Conservation (phyloP, 1,284 basidiomycete species). For the Rhodotorula sp. region DNA sequence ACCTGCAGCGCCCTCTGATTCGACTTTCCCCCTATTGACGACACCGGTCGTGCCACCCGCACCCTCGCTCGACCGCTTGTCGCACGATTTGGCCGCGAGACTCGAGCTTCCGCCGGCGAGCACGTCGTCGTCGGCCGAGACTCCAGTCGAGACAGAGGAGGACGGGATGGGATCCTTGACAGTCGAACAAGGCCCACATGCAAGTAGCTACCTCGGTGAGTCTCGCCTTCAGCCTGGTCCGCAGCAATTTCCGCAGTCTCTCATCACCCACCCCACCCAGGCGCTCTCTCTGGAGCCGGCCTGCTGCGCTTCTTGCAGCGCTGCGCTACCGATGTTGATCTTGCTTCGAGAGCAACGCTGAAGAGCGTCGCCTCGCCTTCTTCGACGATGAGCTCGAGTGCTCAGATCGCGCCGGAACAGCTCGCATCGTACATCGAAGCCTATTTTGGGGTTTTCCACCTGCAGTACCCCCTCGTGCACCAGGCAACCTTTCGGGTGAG, state of each 20-base stretch:
- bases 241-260: no score
- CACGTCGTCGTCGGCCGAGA: not conserved
- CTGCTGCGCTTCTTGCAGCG: constrained; percentile 18
- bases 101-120: not conserved
- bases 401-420: constrained; percentile 13
- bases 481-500: constrained; percentile 39
- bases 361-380: constrained; percentile 11
- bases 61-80: not conserved
- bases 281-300: constrained; percentile 15
- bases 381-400: constrained; percentile 22
- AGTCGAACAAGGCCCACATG: constrained; percentile 37
- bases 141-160: constrained; percentile 6
- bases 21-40: not conserved
- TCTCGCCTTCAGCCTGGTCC: no score
- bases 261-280: no score
- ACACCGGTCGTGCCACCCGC: no score
- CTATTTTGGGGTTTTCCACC: constrained; percentile 39
- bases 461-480: constrained; percentile 44
- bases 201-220: constrained; percentile 39
- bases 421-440: constrained; percentile 6
- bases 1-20: not conserved
- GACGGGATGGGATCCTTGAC: constrained; percentile 42
- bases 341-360: not conserved
- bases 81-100: not conserved
- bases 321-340: constrained; percentile 15